Evolutionary conservation across 2,329 filamentous ascomycete species (phyloP).

Genomic region (Ascochyta clinopodiicola): DNA sequence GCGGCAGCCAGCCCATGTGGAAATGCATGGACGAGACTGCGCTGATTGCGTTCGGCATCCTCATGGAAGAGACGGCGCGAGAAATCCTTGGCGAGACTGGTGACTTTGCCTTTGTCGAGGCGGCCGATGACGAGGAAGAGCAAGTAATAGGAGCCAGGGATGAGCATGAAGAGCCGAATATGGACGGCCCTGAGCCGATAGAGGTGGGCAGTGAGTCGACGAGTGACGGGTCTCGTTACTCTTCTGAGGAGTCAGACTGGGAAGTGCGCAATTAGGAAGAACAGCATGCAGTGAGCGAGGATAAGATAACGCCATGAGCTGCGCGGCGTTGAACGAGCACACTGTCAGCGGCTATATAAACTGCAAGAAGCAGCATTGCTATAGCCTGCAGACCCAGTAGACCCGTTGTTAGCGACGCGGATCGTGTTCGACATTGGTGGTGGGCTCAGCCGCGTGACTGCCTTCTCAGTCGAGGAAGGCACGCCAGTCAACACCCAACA

Average conservation of each 20-base stretch:
- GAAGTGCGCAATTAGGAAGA: neutral
- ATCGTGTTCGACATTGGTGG: neutral
- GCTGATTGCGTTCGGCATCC: constrained; percentile 74
- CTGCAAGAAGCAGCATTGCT: no score
- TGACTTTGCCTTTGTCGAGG: constrained; percentile 74
- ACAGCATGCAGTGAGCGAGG: no score
- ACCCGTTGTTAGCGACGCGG: neutral
- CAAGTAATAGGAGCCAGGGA: constrained; percentile 4
- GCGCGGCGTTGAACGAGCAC: no score
- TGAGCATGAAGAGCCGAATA: neutral
- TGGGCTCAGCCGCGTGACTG: constrained; percentile 12
- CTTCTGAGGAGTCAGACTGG: constrained; percentile 21
- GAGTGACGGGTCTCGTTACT: constrained; percentile 16
- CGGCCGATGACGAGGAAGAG: constrained; percentile 38
- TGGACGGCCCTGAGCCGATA: neutral
- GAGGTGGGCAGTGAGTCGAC: constrained; percentile 2
- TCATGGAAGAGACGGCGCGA: constrained; percentile 73
- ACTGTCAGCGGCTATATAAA: no score
- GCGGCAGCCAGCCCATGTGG: constrained; percentile 47
- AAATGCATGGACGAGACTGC: constrained; percentile 80
- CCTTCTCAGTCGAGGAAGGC: constrained; percentile 23
- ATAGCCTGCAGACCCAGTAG: neutral
- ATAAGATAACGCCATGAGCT: no score
- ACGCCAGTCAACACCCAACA: constrained; percentile 1
- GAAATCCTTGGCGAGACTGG: constrained; percentile 69